phyloP scores from a whole-genome alignment of 805 yeast species.

The Candida maesae region DNA sequence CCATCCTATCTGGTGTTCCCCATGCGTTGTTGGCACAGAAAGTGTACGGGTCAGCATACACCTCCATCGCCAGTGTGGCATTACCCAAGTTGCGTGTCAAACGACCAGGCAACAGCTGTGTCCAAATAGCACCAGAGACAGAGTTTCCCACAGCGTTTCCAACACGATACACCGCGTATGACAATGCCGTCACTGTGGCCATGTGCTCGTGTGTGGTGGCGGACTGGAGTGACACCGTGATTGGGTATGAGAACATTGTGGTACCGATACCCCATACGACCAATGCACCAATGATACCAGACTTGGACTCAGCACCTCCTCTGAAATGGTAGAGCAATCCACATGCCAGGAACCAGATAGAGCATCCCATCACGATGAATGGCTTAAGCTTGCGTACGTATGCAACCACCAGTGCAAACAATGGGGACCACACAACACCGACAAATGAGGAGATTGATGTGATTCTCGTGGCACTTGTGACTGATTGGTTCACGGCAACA shows the following conservation, averaged over 20 bases:
- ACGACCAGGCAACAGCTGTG: conserved; percentile 48
- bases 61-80: conserved; percentile 37
- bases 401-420: conserved; percentile 50
- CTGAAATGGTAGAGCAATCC: conserved; percentile 58
- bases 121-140: conserved; percentile 71
- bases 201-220: conserved; percentile 61
- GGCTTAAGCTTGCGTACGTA: conserved; percentile 47
- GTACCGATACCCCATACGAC: conserved; percentile 67
- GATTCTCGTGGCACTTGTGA: conserved; percentile 61
- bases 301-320: conserved; percentile 44
- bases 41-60: conserved; percentile 51
- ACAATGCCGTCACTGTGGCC: conserved; percentile 60
- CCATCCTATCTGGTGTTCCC: conserved; percentile 61
- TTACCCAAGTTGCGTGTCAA: conserved; percentile 34
- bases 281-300: conserved; percentile 64
- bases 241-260: conserved; percentile 66
- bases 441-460: conserved; percentile 57
- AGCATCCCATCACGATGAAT: conserved; percentile 56
- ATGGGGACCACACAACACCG: conserved; percentile 52
- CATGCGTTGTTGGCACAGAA: conserved; percentile 47
- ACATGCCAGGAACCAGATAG: conserved; percentile 53
- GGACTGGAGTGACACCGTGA: conserved; percentile 59
- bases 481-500: conserved; percentile 57
- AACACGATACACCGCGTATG: conserved; percentile 52
- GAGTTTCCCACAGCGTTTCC: conserved; percentile 63